Base-by-base conservation (phyloP, 768 basidiomycete genomes). In the Agrocybe praecox region DNA sequence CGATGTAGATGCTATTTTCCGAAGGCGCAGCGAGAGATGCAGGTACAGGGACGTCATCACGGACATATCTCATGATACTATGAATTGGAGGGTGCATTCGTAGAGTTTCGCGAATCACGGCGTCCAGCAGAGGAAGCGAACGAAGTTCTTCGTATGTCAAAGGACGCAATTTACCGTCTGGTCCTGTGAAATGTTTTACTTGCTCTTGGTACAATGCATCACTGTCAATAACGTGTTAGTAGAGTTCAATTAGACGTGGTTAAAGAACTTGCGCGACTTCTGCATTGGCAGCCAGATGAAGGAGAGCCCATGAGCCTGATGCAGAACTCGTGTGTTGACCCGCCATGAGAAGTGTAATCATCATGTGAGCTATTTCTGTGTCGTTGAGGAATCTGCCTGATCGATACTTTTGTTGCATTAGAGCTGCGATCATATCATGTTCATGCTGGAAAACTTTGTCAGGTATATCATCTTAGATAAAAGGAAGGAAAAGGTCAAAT, bases 271-370 rank as follows among this genome's bases (percentile, higher is more conserved):
- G 95, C 92, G 84, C 86, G 58, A 96, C 65, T 21, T 90, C 85
- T 0, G 82, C 82, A 46, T 87, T 82, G 61, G 84, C 76, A 24
- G 95, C 96, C 26, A 98, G 71, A 66, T 97, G 94, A 44, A 98
- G 83, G 36, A 98, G 79, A 15, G 88, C 70, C 97, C 97, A 99
- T 10, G 94, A 89, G 29, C 87, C 87, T 19, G 93, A 89, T 2
- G 97, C 89, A 14, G 97, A 97, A 64, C 91, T 93, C 0, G 97
- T 99, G 74, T 99, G 97, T 75, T 99, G 97, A 36, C 97, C 97
- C 43, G 97, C 97, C 97, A 99, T 98, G 61, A 99, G 87, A 45
- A 99, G 84, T 15, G 97, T 97, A 67, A 98, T 99, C 89, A 99
- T 87, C 68, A 99, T 96, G 69, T 98, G 97, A 0, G 97, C 95